Evolutionary conservation across 2,329 filamentous ascomycete species (phyloP).

Genomic region (Immersiporthe knoxdaviesiana): DNA sequence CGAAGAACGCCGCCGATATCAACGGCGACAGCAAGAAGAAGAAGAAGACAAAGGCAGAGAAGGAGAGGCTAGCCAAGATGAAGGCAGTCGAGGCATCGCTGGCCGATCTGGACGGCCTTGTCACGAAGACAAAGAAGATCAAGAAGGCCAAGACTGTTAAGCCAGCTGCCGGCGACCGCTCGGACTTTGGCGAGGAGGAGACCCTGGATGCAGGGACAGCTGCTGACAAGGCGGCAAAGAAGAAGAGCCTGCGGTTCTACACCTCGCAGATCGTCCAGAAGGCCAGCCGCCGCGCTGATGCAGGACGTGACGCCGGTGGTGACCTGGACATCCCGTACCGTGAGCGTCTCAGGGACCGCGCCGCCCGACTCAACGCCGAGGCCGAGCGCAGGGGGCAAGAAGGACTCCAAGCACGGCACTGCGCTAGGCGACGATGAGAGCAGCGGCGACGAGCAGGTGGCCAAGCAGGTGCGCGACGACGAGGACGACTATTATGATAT

Average conservation of each 20-base stretch:
- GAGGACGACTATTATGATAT: constrained; percentile 87
- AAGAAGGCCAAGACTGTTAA: constrained; percentile 40
- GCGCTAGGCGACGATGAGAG: constrained; percentile 69
- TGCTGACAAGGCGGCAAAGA: constrained; percentile 84
- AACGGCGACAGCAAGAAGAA: constrained; percentile 36
- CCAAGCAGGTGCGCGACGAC: constrained; percentile 54
- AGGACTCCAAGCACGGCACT: constrained; percentile 63
- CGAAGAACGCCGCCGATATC: constrained; percentile 35
- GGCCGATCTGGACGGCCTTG: constrained; percentile 69
- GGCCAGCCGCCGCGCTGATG: constrained; percentile 78
- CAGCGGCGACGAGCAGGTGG: constrained; percentile 67
- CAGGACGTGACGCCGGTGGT: constrained; percentile 74
- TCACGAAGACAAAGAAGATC: constrained; percentile 51
- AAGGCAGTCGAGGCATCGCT: constrained; percentile 71
- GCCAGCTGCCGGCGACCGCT: constrained; percentile 59
- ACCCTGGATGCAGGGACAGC: constrained; percentile 75
- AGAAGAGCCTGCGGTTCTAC: constrained; percentile 95
- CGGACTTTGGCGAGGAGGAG: constrained; percentile 93
- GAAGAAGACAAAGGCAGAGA: constrained; percentile 44
- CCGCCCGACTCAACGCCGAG: constrained; percentile 84
- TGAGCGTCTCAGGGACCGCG: constrained; percentile 83
- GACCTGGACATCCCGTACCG: constrained; percentile 85
- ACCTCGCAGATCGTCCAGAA: constrained; percentile 97
- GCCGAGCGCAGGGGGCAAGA: constrained; percentile 81
- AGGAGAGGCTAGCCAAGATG: constrained; percentile 45